Conservation (phyloP, 495 filamentous ascomycete genomes). For the Amorphotheca resinae region DNA sequence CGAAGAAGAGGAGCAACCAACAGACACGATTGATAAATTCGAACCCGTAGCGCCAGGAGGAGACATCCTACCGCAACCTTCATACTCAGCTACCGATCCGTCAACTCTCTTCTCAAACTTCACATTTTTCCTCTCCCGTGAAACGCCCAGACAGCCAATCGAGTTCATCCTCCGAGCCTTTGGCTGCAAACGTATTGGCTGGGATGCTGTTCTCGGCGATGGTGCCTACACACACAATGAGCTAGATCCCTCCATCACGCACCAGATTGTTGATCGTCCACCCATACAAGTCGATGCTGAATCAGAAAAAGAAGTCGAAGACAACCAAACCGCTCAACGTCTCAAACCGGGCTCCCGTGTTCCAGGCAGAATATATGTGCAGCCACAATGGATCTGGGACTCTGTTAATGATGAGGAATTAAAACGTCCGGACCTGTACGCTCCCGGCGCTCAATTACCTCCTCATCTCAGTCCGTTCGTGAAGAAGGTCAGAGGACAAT, state of each 20-base stretch:
- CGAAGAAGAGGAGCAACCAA: conserved; percentile 34
- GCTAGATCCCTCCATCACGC: conserved; percentile 75
- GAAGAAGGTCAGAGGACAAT: conserved; percentile 66
- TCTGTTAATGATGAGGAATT: conserved; percentile 81
- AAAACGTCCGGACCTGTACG: conserved; percentile 77
- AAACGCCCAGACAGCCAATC: conserved; percentile 78
- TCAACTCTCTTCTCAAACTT: conserved; percentile 69
- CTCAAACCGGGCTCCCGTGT: conserved; percentile 51
- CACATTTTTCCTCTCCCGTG: conserved; percentile 86
- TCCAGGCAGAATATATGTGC: conserved; percentile 80
- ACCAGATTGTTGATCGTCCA: conserved; percentile 89
- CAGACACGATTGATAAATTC: conserved; percentile 78
- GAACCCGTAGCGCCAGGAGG: conserved; percentile 64
- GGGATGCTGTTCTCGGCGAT: conserved; percentile 80
- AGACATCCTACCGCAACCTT: conserved; percentile 76
- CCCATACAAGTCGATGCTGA: conserved; percentile 52
- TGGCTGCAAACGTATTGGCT: conserved; percentile 90
- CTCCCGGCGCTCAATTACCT: conserved; percentile 75
- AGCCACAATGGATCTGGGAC: conserved; percentile 99
- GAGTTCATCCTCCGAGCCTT: conserved; percentile 93
- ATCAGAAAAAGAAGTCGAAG: conserved; percentile 41
- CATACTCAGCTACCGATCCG: conserved; percentile 40
- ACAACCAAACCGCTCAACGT: conserved; percentile 41
- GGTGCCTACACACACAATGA: conserved; percentile 87
- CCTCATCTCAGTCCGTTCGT: conserved; percentile 96